Percentiles rank a stretch among this genome's conserved stretches.
phyloP scores from a whole-genome alignment of 208 protist genomes.

The Zelonia costaricensis region DNA sequence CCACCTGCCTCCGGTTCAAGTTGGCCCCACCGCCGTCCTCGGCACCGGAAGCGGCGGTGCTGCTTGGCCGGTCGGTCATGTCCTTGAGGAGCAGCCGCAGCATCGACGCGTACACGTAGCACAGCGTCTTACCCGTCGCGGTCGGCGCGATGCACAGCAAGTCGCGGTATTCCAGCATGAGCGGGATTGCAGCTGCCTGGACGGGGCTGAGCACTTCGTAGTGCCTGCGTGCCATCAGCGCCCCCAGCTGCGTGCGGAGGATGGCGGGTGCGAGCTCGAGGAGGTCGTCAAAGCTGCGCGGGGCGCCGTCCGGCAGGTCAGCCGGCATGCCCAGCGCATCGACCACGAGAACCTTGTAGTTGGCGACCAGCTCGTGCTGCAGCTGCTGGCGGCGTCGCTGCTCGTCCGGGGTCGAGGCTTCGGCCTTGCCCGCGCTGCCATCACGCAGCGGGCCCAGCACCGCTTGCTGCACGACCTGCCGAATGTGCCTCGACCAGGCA shows the following conservation, averaged over 20 bases:
- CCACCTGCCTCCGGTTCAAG: slow-evolving; percentile 49
- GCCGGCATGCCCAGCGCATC: slow-evolving; percentile 83
- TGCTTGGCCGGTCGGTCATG: slow-evolving; percentile 2
- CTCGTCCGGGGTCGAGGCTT: too few relatives aligned
- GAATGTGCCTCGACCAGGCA: slow-evolving; percentile 22
- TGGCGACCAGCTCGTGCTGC: not conserved
- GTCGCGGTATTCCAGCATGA: slow-evolving; percentile 79
- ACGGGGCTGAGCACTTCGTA: slow-evolving; percentile 56
- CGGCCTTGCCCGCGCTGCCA: too few relatives aligned
- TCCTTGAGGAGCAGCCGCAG: slow-evolving; percentile 60
- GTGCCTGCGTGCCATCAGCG: slow-evolving; percentile 30
- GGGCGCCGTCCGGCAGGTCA: slow-evolving; percentile 37
- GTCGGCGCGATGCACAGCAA: slow-evolving; percentile 86
- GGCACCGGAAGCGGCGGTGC: not conserved
- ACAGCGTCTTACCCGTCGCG: slow-evolving; percentile 92
- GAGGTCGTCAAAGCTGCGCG: slow-evolving; percentile 58
- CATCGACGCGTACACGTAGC: slow-evolving; percentile 85
- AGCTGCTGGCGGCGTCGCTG: too few relatives aligned
- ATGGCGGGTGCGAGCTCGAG: slow-evolving; percentile 42
- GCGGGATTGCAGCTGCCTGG: slow-evolving; percentile 55
- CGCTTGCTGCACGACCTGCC: slow-evolving; percentile 28
- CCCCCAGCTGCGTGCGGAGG: slow-evolving; percentile 43
- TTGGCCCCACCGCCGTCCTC: slow-evolving; percentile 8
- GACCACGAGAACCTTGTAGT: slow-evolving; percentile 58
- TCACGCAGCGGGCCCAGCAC: slow-evolving; percentile 25